phyloP scores from a whole-genome alignment of 1,284 basidiomycete genomes.

The Trichosporon sp. region DNA sequence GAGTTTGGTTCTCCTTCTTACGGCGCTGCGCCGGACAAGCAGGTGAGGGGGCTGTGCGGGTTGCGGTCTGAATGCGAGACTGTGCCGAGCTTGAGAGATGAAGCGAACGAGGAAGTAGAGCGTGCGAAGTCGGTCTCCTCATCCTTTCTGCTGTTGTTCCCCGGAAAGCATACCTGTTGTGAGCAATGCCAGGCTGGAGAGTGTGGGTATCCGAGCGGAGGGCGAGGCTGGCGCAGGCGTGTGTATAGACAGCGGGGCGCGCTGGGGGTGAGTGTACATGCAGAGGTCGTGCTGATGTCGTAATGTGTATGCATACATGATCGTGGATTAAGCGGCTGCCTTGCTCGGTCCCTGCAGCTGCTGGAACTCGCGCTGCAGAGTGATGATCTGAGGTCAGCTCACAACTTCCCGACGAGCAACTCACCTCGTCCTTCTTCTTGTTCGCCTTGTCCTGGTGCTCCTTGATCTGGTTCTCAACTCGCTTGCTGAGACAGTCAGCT shows the following conservation, averaged over 20 bases:
- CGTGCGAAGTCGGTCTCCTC: not conserved
- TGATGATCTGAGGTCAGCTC: constrained; percentile 44
- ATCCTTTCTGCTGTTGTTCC: not conserved
- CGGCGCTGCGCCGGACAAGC: not conserved
- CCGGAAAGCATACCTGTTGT: not conserved
- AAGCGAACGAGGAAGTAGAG: not conserved
- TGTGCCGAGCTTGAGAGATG: not conserved
- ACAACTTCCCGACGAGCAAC: constrained; percentile 36
- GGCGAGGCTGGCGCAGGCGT: not conserved
- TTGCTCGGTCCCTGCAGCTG: constrained; percentile 42
- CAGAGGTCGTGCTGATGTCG: not conserved
- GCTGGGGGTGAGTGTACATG: not conserved
- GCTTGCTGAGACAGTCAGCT: constrained; percentile 63
- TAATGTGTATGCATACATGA: constrained; percentile 24
- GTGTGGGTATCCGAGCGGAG: not conserved
- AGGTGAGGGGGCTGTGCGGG: not conserved
- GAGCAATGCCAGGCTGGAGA: not conserved
- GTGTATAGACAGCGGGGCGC: not conserved
- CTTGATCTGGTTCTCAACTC: constrained; percentile 76
- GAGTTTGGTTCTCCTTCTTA: not conserved
- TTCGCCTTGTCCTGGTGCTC: constrained; percentile 72
- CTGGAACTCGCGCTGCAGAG: constrained; percentile 53
- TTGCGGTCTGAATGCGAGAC: not conserved
- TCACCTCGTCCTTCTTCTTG: constrained; percentile 76
- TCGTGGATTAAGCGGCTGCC: constrained; percentile 22